phyloP scores from a whole-genome alignment of 2,329 filamentous ascomycete species.

The Aureobasidium vineae region DNA sequence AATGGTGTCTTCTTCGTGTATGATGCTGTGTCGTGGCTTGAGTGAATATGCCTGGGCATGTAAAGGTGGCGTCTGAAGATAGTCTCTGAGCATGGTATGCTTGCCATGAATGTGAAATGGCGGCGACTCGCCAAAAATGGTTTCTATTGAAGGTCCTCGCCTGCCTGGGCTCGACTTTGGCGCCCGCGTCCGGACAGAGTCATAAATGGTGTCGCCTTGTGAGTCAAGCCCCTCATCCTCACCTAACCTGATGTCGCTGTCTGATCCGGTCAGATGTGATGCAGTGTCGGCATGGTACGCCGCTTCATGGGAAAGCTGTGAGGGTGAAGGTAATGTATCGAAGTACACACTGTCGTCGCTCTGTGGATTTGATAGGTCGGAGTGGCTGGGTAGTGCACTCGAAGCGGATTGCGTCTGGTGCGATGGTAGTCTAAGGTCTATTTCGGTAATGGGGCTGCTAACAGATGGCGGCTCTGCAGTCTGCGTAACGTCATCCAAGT shows the following conservation, averaged over 20 bases:
- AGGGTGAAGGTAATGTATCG: slow-evolving; percentile 1
- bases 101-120: slow-evolving; percentile 31
- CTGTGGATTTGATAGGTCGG: slow-evolving; percentile 3
- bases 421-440: slow-evolving; percentile 22
- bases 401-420: slow-evolving; percentile 3
- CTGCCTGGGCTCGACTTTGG: slow-evolving; percentile 65
- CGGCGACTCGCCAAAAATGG: slow-evolving; percentile 73
- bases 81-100: slow-evolving; percentile 45
- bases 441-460: slow-evolving; percentile 19
- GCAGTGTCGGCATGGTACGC: slow-evolving; percentile 53
- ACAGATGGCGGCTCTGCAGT: background rate
- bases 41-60: slow-evolving; percentile 38
- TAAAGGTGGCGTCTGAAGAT: slow-evolving; percentile 50
- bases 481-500: slow-evolving; percentile 35
- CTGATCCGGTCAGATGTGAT: slow-evolving; percentile 64
- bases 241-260: slow-evolving; percentile 64
- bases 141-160: slow-evolving; percentile 69
- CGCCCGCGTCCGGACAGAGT: slow-evolving; percentile 69
- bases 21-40: slow-evolving; percentile 46
- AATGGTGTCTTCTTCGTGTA: slow-evolving; percentile 51
- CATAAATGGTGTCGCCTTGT: slow-evolving; percentile 73
- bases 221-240: slow-evolving; percentile 78
- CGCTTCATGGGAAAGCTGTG: background rate
- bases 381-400: background rate
- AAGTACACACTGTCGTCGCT: slow-evolving; percentile 50